Evolutionary conservation across 2,329 filamentous ascomycete genomes (phyloP).

Genomic region (Colletotrichum falcatum): DNA sequence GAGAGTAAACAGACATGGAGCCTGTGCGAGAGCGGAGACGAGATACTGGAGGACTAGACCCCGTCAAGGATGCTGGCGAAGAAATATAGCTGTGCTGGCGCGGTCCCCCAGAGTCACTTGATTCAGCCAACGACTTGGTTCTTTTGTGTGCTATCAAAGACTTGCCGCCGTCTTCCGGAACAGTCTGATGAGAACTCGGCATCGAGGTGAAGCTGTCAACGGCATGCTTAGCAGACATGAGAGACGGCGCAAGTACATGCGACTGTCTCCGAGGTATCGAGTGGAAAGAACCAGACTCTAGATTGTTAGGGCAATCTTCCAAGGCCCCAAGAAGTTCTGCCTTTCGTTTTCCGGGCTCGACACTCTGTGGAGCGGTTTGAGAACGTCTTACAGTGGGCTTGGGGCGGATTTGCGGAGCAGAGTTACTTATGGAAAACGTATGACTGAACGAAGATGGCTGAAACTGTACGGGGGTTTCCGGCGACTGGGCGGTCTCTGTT

Average conservation of each 20-base stretch:
- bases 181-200: background rate
- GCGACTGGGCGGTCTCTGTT: slow-evolving; percentile 43
- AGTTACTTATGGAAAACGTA: slow-evolving; percentile 24
- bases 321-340: background rate
- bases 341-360: slow-evolving; percentile 1
- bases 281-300: background rate
- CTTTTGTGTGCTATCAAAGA: slow-evolving; percentile 29
- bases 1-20: slow-evolving; percentile 49
- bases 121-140: slow-evolving; percentile 31
- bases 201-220: background rate
- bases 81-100: slow-evolving; percentile 16
- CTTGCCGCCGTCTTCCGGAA: background rate
- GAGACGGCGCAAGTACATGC: background rate
- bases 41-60: slow-evolving; percentile 25
- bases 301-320: background rate
- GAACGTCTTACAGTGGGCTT: slow-evolving; percentile 17
- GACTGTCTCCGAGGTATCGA: slow-evolving; percentile 2
- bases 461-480: slow-evolving; percentile 46
- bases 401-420: background rate
- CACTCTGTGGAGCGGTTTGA: slow-evolving; percentile 2
- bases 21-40: slow-evolving; percentile 45
- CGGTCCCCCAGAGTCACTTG: background rate
- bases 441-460: slow-evolving; percentile 54
- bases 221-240: slow-evolving; percentile 4
- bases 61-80: slow-evolving; percentile 28